Percentiles rank a stretch among this genome's conserved stretches.
These are phyloP conservation scores for Priceomyces carsonii DNA, from an alignment of 805 yeast genomes.

Conservation along the genomic window DNA sequence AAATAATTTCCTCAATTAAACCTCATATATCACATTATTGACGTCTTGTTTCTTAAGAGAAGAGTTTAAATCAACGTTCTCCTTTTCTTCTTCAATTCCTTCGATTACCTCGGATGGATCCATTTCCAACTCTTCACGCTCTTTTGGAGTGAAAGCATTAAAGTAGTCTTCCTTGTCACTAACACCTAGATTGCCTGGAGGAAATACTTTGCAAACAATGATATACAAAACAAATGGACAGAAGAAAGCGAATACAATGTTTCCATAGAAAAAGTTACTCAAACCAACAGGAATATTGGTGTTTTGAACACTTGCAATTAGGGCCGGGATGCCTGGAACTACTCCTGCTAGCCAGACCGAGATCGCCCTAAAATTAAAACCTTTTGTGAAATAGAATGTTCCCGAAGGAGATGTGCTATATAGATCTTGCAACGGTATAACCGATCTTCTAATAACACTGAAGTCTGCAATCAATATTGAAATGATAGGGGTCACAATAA, in stretches of 20 bases:
- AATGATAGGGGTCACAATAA: slow-evolving; percentile 18
- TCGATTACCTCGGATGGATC: slow-evolving; percentile 4
- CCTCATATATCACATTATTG: not conserved
- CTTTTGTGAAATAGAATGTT: not conserved
- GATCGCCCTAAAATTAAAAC: no score
- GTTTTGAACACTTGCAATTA: no score
- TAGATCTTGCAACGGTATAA: not conserved
- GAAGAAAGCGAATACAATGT: slow-evolving; percentile 2
- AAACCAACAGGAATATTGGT: no score
- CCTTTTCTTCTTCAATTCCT: not conserved
- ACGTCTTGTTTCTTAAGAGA: not conserved
- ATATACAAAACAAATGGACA: slow-evolving; percentile 40
- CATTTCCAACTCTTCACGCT: slow-evolving; percentile 28
- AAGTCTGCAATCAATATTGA: slow-evolving; percentile 36
- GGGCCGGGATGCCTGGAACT: no score
- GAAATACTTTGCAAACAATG: slow-evolving; percentile 34
- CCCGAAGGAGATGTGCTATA: not conserved
- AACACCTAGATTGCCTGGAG: slow-evolving; percentile 30
- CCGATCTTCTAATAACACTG: slow-evolving; percentile 36
- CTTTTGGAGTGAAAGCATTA: slow-evolving; percentile 37
- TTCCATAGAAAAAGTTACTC: no score
- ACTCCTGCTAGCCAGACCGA: no score
- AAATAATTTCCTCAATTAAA: not conserved
- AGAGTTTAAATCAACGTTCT: no score
- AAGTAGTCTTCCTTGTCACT: slow-evolving; percentile 43